Conservation (phyloP, 2,329 filamentous ascomycete genomes). For the Thyridium curvatum region DNA sequence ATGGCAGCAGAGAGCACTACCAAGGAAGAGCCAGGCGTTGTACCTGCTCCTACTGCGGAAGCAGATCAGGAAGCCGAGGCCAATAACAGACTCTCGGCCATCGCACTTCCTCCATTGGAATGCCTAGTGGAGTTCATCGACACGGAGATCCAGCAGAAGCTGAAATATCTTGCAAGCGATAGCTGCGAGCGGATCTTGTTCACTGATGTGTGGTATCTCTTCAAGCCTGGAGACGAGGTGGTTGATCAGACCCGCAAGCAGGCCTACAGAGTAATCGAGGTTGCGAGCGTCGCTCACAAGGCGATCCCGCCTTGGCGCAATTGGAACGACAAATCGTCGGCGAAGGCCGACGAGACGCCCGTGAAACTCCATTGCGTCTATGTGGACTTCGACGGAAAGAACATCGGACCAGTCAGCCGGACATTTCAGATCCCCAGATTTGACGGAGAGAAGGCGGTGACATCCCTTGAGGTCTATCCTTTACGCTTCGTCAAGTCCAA, state of each 20-base stretch:
- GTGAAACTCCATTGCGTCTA: conserved; percentile 11
- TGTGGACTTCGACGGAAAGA: conserved; percentile 23
- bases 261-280: conserved; percentile 15
- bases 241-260: conserved; percentile 10
- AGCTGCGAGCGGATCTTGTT: conserved; percentile 10
- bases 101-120: too few relatives aligned
- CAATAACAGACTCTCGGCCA: too few relatives aligned
- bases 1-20: too few relatives aligned
- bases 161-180: conserved; percentile 4
- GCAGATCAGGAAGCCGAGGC: too few relatives aligned
- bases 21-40: too few relatives aligned
- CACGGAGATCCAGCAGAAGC: too few relatives aligned
- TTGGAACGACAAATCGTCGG: background rate
- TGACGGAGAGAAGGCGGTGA: conserved; percentile 16
- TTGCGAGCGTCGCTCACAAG: conserved; percentile 5
- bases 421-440: conserved; percentile 15
- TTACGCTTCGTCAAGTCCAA: conserved; percentile 10
- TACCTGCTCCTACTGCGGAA: too few relatives aligned
- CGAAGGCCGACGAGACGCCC: too few relatives aligned
- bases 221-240: conserved; percentile 16
- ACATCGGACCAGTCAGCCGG: conserved; percentile 16
- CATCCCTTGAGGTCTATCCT: conserved; percentile 17
- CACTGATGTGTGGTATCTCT: conserved; percentile 20
- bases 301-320: background rate
- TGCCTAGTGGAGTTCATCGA: too few relatives aligned